Conservation (phyloP, 2,329 filamentous ascomycete species). For the Xylariaceae sp. region DNA sequence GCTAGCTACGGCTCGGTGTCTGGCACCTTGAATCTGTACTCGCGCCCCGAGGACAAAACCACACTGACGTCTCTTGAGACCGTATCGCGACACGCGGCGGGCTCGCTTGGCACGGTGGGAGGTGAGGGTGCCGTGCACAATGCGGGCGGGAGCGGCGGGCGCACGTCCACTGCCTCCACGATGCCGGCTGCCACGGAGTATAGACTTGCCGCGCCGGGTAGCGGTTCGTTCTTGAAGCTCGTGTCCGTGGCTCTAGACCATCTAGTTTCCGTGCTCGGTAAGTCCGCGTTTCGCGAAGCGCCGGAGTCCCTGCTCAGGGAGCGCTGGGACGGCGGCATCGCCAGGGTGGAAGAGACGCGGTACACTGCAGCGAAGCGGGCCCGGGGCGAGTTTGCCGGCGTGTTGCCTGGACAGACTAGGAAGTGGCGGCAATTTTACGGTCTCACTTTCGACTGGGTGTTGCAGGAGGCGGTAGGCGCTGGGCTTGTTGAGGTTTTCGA, state of each 20-base stretch:
- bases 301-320: constrained; percentile 67
- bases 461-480: constrained; percentile 73
- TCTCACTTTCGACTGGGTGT: constrained; percentile 71
- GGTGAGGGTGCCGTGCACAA: constrained; percentile 69
- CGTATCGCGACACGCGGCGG: constrained; percentile 70
- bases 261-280: constrained; percentile 62
- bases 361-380: constrained; percentile 52
- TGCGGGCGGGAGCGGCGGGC: constrained; percentile 59
- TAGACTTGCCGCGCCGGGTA: constrained; percentile 69
- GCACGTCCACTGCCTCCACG: constrained; percentile 52
- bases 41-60: constrained; percentile 59
- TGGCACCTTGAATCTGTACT: constrained; percentile 47
- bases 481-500: constrained; percentile 77
- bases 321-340: constrained; percentile 73
- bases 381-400: constrained; percentile 61
- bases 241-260: constrained; percentile 66
- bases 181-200: constrained; percentile 48
- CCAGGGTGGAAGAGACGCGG: constrained; percentile 50
- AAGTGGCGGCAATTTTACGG: constrained; percentile 77
- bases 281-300: constrained; percentile 66
- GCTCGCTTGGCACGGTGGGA: constrained; percentile 71
- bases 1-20: constrained; percentile 42
- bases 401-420: constrained; percentile 65
- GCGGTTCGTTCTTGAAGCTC: constrained; percentile 71
- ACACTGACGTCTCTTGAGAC: constrained; percentile 66